Evolutionary conservation across 371 early-diverging fungal genomes (phyloP).

Genomic region (Paraphysoderma sedebokerense): DNA sequence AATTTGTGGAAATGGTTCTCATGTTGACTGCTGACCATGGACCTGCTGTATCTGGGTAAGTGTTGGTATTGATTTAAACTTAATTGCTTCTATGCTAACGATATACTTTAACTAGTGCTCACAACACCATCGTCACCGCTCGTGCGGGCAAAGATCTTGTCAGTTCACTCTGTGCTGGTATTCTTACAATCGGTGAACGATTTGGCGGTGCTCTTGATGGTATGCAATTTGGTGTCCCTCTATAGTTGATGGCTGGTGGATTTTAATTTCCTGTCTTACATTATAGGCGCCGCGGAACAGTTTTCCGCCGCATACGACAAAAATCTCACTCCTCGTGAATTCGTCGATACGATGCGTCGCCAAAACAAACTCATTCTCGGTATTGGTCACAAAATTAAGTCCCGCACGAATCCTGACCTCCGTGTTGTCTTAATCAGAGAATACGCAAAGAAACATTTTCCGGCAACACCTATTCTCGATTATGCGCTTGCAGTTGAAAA

Average conservation of each 20-base stretch:
- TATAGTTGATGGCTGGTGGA: background rate
- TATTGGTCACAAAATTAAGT: slow-evolving; percentile 98
- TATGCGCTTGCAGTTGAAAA: slow-evolving; percentile 87
- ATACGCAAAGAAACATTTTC: slow-evolving; percentile 80
- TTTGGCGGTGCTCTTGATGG: slow-evolving; percentile 93
- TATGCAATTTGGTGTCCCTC: background rate
- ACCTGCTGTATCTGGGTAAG: slow-evolving; percentile 63
- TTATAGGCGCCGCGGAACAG: slow-evolving; percentile 65
- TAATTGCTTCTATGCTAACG: slow-evolving; percentile 1
- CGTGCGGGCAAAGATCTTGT: slow-evolving; percentile 96
- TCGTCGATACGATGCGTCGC: slow-evolving; percentile 79
- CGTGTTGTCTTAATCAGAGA: slow-evolving; percentile 88
- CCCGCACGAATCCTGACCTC: slow-evolving; percentile 93
- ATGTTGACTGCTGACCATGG: slow-evolving; percentile 98
- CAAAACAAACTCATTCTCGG: slow-evolving; percentile 86
- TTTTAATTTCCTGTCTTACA: background rate
- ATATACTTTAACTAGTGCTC: slow-evolving; percentile 36
- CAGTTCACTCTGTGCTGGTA: slow-evolving; percentile 82
- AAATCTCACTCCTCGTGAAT: slow-evolving; percentile 72
- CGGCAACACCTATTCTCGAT: slow-evolving; percentile 67
- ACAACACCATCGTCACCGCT: slow-evolving; percentile 96
- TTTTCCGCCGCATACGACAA: slow-evolving; percentile 83
- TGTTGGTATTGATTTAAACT: background rate
- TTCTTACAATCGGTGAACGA: slow-evolving; percentile 86
- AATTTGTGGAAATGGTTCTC: slow-evolving; percentile 96